Conservation (phyloP, 192 early-diverging fungal genomes). For the Backusella macrospora region DNA sequence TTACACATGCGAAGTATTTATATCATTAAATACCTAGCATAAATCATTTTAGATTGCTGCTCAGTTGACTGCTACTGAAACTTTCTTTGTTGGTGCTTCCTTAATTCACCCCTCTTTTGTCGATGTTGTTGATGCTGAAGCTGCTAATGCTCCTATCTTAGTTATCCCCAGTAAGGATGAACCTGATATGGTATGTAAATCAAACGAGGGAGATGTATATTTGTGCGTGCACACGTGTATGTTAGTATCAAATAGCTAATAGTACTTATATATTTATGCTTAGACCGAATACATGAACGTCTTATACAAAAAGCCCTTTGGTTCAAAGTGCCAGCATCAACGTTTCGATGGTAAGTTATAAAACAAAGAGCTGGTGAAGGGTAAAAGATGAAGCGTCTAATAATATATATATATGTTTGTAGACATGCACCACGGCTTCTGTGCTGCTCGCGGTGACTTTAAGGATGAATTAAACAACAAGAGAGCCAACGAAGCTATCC, state of each 20-base stretch:
- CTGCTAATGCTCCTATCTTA: conserved; percentile 61
- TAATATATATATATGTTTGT: background rate
- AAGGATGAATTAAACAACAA: conserved; percentile 42
- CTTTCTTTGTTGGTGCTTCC: conserved; percentile 51
- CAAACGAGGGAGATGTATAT: background rate
- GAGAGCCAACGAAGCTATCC: conserved; percentile 56
- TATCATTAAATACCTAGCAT: background rate
- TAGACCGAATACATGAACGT: conserved; percentile 41
- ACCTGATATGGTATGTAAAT: conserved; percentile 48
- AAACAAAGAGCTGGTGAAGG: background rate
- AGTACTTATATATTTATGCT: background rate
- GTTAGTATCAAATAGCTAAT: background rate
- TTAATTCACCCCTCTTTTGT: conserved; percentile 70
- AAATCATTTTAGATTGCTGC: conserved; percentile 45
- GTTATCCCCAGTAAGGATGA: conserved; percentile 69
- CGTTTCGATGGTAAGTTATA: conserved; percentile 51
- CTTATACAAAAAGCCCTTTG: conserved; percentile 53
- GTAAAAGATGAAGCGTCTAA: background rate
- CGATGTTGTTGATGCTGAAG: conserved; percentile 48
- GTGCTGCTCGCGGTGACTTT: conserved; percentile 62
- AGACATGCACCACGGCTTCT: conserved; percentile 57
- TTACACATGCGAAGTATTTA: background rate
- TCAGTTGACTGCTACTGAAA: conserved; percentile 46
- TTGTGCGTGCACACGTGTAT: background rate
- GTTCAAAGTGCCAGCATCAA: conserved; percentile 49